phyloP scores from a whole-genome alignment of 2,329 filamentous ascomycete species.

The Dactylonectria estremocensis region DNA sequence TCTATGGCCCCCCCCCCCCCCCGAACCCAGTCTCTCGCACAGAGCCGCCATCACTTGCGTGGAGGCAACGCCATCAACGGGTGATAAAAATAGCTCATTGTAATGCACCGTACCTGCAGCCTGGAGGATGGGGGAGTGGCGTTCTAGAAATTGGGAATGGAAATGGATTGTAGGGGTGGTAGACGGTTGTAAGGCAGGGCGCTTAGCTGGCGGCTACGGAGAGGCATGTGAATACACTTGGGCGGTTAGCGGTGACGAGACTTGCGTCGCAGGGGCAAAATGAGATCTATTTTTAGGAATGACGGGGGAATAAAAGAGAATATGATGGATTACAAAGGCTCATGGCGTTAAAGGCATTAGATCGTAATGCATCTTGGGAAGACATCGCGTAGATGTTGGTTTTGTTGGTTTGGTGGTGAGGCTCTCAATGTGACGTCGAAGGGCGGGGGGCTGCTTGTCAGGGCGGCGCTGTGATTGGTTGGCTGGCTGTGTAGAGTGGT shows the following conservation, averaged over 20 bases:
- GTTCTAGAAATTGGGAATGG: slow-evolving; percentile 34
- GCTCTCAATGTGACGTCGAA: slow-evolving; percentile 40
- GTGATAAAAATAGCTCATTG: slow-evolving; percentile 12
- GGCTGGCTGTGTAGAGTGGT: slow-evolving; percentile 19
- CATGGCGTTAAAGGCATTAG: background rate
- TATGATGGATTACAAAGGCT: background rate
- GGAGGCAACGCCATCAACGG: background rate
- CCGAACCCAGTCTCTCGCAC: background rate
- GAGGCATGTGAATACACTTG: slow-evolving; percentile 30
- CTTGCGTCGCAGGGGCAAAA: slow-evolving; percentile 1
- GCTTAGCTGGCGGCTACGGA: slow-evolving; percentile 48
- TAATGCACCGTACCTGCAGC: slow-evolving; percentile 7
- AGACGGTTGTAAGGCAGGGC: slow-evolving; percentile 39
- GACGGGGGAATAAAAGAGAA: background rate
- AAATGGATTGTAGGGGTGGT: slow-evolving; percentile 26
- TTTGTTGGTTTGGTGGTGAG: slow-evolving; percentile 44
- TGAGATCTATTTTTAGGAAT: slow-evolving; percentile 34
- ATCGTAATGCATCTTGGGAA: background rate
- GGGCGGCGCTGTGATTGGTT: slow-evolving; percentile 42
- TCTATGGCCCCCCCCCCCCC: slow-evolving; percentile 1
- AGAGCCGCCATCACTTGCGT: slow-evolving; percentile 16
- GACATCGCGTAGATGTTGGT: background rate
- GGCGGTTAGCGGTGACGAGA: slow-evolving; percentile 32
- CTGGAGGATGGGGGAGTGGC: slow-evolving; percentile 24
- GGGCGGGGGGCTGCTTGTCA: slow-evolving; percentile 5